Conservation (phyloP, 164 flowering plant species). For the Macadamia integrifolia region DNA sequence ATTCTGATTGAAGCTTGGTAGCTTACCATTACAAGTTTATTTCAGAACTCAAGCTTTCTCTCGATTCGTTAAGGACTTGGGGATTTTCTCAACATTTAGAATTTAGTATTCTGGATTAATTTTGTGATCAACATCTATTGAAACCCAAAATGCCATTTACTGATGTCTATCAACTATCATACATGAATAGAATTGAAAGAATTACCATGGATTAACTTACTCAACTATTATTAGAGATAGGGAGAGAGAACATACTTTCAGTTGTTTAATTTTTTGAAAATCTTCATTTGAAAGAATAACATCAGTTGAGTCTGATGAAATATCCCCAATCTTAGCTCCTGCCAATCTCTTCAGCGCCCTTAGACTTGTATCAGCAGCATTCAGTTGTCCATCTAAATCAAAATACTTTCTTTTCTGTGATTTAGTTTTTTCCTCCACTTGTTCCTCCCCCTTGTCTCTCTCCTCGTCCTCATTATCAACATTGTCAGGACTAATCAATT, state of each 20-base stretch:
- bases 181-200: too few species aligned
- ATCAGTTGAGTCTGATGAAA: conserved; percentile 36
- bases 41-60: too few species aligned
- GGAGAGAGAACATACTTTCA: conserved; percentile 44
- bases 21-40: too few species aligned
- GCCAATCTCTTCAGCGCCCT: conserved; percentile 72
- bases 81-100: too few species aligned
- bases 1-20: too few species aligned
- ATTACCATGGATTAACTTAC: background rate
- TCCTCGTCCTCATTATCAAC: conserved; percentile 25
- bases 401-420: conserved; percentile 56
- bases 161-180: too few species aligned
- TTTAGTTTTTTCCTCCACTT: conserved; percentile 19
- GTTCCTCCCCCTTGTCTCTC: conserved; percentile 15
- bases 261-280: conserved; percentile 68
- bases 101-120: too few species aligned
- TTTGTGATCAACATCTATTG: background rate
- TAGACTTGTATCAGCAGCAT: conserved; percentile 66
- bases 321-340: conserved; percentile 22
- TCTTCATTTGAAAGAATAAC: conserved; percentile 88
- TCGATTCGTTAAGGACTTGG: too few species aligned
- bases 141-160: background rate
- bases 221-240: background rate
- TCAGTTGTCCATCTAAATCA: conserved; percentile 49
- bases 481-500: conserved; percentile 17